Conservation (phyloP, 352 stramenopile genomes). For the Pythium chondricola region DNA sequence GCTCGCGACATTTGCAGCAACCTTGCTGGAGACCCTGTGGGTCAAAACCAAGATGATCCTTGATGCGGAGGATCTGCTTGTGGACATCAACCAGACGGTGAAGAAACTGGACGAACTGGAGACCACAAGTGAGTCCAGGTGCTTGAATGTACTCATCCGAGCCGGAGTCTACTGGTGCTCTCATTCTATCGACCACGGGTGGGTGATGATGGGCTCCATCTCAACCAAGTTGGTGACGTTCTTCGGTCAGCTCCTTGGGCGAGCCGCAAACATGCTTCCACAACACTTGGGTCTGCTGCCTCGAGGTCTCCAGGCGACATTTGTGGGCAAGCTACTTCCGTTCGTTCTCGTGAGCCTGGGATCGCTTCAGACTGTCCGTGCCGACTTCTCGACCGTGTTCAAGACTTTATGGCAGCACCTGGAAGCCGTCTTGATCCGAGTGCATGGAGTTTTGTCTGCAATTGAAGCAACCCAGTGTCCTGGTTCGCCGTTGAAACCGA, state of each 20-base stretch:
- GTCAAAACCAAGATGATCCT: slow-evolving; percentile 24
- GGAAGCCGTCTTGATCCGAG: slow-evolving; percentile 11
- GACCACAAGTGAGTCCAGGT: slow-evolving; percentile 63
- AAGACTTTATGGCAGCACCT: slow-evolving; percentile 14
- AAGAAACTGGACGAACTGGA: slow-evolving; percentile 43
- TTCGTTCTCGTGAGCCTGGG: slow-evolving; percentile 65
- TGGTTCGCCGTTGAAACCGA: too few relatives aligned
- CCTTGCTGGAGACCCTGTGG: slow-evolving; percentile 55
- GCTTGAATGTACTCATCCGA: slow-evolving; percentile 69
- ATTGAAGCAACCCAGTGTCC: not conserved
- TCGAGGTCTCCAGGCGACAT: slow-evolving; percentile 44
- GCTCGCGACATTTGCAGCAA: slow-evolving; percentile 41
- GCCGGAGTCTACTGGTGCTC: slow-evolving; percentile 74
- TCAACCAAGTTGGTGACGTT: slow-evolving; percentile 51
- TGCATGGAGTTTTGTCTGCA: slow-evolving; percentile 8
- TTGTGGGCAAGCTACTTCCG: slow-evolving; percentile 64
- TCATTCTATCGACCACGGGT: slow-evolving; percentile 33
- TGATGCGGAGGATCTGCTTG: slow-evolving; percentile 6
- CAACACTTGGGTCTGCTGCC: slow-evolving; percentile 19
- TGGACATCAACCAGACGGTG: not conserved
- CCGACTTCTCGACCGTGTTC: slow-evolving; percentile 10
- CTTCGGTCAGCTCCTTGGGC: slow-evolving; percentile 31
- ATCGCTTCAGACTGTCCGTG: slow-evolving; percentile 39
- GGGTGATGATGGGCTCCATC: slow-evolving; percentile 49
- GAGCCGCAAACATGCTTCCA: slow-evolving; percentile 10